These are phyloP conservation scores for Myxozyma sirexii DNA, from an alignment of 805 yeast genomes.

Conservation along the genomic window DNA sequence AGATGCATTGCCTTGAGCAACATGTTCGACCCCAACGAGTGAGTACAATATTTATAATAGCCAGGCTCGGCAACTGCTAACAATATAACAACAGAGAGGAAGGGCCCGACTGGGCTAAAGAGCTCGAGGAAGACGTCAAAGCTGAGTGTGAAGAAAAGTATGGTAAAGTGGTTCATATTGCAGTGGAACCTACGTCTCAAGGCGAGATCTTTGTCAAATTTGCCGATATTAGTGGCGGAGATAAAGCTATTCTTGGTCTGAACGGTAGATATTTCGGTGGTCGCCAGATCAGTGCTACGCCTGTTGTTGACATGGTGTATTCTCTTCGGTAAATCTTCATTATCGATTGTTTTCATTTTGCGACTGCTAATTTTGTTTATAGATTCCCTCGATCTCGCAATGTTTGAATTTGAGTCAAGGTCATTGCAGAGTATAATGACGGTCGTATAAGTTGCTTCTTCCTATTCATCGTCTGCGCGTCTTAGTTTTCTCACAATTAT, in stretches of 20 bases:
- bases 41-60: conserved; percentile 14
- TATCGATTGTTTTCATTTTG: neutral
- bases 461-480: neutral
- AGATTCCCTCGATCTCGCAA: conserved; percentile 36
- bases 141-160: conserved; percentile 45
- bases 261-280: conserved; percentile 45
- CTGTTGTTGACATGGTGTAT: conserved; percentile 41
- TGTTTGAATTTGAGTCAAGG: neutral
- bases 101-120: conserved; percentile 42
- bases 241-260: conserved; percentile 40
- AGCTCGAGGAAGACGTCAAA: conserved; percentile 43
- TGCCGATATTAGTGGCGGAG: conserved; percentile 34
- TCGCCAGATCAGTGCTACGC: conserved; percentile 39
- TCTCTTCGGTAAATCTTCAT: conserved; percentile 35
- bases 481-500: neutral
- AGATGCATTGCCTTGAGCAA: conserved; percentile 40
- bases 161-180: conserved; percentile 42
- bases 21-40: conserved; percentile 43
- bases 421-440: neutral
- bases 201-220: conserved; percentile 44
- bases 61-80: neutral
- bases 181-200: conserved; percentile 38
- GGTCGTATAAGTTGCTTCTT: neutral
- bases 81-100: conserved; percentile 37
- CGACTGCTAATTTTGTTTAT: neutral